Evolutionary conservation across 331 rosid species (phyloP), one percentile per base, ranked within the genome.

Genomic region (Quercus phellos): DNA sequence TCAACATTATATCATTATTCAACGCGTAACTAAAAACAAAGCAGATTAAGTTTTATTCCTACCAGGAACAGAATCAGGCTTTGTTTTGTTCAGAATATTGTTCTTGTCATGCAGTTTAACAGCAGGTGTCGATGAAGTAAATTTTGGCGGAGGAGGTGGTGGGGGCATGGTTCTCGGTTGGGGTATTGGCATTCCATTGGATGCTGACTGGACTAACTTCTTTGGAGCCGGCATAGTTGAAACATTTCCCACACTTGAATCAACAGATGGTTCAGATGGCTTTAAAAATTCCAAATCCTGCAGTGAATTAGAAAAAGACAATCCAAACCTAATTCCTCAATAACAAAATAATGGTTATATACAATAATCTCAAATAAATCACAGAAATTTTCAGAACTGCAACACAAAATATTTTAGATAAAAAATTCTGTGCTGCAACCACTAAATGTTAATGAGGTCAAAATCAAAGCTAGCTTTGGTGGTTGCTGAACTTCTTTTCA

Each of bases 161-260:
- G 85, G 84, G n/a, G 87, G 88, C 84, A 85, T 53, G 82, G 73
- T 32, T 85, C 77, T 82, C 1, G 88, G 87, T 22, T 75, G 89
- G 10, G 92, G 81, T 6, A 89, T 87, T 34, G 85, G 82, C 89
- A 85, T 83, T 84, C 80, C 90, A 73, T 78, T 76, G 66, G 85
- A 85, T 74, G 84, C 63, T 19, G 85, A 75, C 63, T 77, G 87
- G 74, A 81, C 78, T 85, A 91, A 76, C 89, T 87, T 95, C 96
- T 86, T 92, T 63, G 98, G 96, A 75, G 92, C 87, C 10, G 96
- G 97, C 96, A 91, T 88, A 72, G 83, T 88, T 14, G 93, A 88
- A 74, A 87, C 78, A 88, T 87, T 90, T 87, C 90, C 92, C 84
- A 84, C 83, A 67, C 74, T 81, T 70, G 70, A 56, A 84, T 78